Conservation (phyloP, 2,329 filamentous ascomycete genomes). For the Nannizziopsis arthrosporioides region DNA sequence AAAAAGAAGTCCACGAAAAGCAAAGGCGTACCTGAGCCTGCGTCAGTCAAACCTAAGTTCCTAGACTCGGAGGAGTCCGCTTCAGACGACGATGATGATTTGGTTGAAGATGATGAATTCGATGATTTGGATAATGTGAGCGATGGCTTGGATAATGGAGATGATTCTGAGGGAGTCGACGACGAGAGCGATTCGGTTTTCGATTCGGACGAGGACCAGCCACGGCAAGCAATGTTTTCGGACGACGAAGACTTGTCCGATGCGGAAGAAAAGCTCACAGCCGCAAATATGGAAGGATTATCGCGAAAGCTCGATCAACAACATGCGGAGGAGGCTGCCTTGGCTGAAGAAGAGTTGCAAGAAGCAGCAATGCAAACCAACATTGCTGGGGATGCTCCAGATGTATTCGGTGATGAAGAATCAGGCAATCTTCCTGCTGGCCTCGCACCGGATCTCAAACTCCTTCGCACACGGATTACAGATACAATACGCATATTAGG, state of each 20-base stretch:
- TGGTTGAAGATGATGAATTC: slow-evolving; percentile 37
- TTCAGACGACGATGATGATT: slow-evolving; percentile 27
- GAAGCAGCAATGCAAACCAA: slow-evolving; percentile 86
- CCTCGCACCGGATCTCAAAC: slow-evolving; percentile 77
- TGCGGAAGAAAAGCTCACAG: slow-evolving; percentile 79
- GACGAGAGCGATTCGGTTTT: slow-evolving; percentile 49
- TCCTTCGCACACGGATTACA: slow-evolving; percentile 77
- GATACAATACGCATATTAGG: slow-evolving; percentile 87
- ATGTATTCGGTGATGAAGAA: slow-evolving; percentile 48
- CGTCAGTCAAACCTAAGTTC: slow-evolving; percentile 26
- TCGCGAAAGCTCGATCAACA: slow-evolving; percentile 73
- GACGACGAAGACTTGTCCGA: slow-evolving; percentile 87
- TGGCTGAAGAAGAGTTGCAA: slow-evolving; percentile 73
- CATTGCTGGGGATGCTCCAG: slow-evolving; percentile 63
- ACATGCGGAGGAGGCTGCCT: slow-evolving; percentile 63
- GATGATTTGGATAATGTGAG: slow-evolving; percentile 34
- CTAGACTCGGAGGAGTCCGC: slow-evolving; percentile 22
- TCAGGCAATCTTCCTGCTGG: slow-evolving; percentile 48
- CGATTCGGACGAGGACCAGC: slow-evolving; percentile 58
- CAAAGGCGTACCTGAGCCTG: slow-evolving; percentile 27
- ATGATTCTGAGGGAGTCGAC: slow-evolving; percentile 21
- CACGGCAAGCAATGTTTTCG: slow-evolving; percentile 68
- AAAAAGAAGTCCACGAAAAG: slow-evolving; percentile 32
- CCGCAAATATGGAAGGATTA: slow-evolving; percentile 89
- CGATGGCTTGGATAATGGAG: slow-evolving; percentile 43